Evolutionary conservation across 2,329 filamentous ascomycete genomes (phyloP).

Genomic region (Graphilbum fragrans): DNA sequence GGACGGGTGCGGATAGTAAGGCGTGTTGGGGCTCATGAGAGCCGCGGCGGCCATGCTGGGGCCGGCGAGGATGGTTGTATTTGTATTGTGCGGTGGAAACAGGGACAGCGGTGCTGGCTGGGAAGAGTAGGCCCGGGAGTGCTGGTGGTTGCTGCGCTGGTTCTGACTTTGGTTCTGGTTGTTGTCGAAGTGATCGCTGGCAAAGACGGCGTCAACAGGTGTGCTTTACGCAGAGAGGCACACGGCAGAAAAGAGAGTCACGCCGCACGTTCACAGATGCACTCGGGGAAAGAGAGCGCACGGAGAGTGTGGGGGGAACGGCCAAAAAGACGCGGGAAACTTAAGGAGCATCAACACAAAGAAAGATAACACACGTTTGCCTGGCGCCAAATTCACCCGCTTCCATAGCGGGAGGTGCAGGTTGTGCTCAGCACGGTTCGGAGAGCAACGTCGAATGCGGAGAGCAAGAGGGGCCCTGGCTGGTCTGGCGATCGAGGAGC

Average conservation of each 20-base stretch:
- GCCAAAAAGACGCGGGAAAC: background rate
- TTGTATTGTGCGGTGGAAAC: too few species aligned
- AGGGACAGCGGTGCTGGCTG: constrained; percentile 13
- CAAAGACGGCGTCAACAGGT: background rate
- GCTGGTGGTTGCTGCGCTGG: constrained; percentile 1
- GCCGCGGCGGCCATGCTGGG: constrained; percentile 28
- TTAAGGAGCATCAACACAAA: constrained; percentile 1
- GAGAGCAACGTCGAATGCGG: too few species aligned
- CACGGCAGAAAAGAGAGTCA: too few species aligned
- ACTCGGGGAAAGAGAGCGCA: too few species aligned
- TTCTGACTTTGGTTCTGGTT: constrained; percentile 12
- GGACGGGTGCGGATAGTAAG: constrained; percentile 26
- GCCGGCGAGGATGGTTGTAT: constrained; percentile 11
- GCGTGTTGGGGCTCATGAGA: constrained; percentile 25
- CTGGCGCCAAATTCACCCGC: constrained; percentile 22
- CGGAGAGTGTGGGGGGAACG: too few species aligned
- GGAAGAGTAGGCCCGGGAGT: constrained; percentile 7
- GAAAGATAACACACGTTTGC: constrained; percentile 22
- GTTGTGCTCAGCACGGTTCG: background rate
- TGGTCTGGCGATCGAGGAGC: too few species aligned
- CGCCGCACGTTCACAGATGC: too few species aligned
- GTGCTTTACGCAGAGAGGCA: background rate
- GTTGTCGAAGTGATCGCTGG: constrained; percentile 6
- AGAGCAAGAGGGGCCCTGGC: too few species aligned
- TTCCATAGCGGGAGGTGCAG: constrained; percentile 24